Percentiles rank a stretch among this genome's conserved stretches.
These are phyloP conservation scores for Wallacemonas sp. DNA, from an alignment of 208 protist species.

Conservation along the genomic window DNA sequence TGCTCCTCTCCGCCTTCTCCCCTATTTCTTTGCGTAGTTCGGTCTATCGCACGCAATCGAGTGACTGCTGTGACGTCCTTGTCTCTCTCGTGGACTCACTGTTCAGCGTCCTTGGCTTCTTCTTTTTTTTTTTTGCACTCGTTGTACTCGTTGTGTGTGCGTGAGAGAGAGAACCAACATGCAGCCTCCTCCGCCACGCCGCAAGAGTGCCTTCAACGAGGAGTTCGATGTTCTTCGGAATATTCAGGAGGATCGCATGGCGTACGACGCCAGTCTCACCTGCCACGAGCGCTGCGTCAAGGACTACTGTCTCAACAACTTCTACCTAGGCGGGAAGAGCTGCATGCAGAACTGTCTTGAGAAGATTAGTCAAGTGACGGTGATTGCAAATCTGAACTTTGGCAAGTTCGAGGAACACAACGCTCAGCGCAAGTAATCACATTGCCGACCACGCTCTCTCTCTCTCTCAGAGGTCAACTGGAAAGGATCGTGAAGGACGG, in stretches of 20 bases:
- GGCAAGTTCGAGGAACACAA: constrained; percentile 71
- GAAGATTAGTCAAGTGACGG: constrained; percentile 76
- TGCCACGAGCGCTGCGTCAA: constrained; percentile 84
- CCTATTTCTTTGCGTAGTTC: not conserved
- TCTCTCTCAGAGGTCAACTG: not conserved
- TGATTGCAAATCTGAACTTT: constrained; percentile 88
- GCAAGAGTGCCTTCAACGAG: constrained; percentile 62
- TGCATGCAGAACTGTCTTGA: constrained; percentile 91
- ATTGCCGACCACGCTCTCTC: not conserved
- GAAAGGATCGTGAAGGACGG: too few relatives aligned
- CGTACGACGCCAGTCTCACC: constrained; percentile 53
- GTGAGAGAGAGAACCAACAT: constrained; percentile 3
- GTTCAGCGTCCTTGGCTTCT: not conserved
- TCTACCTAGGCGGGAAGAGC: constrained; percentile 65
- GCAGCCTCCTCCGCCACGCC: constrained; percentile 25
- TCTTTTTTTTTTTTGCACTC: constrained; percentile 7
- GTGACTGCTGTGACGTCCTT: too few relatives aligned
- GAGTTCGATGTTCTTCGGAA: constrained; percentile 81
- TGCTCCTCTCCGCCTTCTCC: not conserved
- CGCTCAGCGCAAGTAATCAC: not conserved
- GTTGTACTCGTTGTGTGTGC: not conserved
- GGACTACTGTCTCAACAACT: constrained; percentile 80
- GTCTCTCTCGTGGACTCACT: too few relatives aligned
- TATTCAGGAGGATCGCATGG: constrained; percentile 90
- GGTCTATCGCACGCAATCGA: too few relatives aligned